Evolutionary conservation across 768 basidiomycete genomes (phyloP), one percentile per base, ranked within the genome.

Genomic region (Stropharia rugosoannulata): DNA sequence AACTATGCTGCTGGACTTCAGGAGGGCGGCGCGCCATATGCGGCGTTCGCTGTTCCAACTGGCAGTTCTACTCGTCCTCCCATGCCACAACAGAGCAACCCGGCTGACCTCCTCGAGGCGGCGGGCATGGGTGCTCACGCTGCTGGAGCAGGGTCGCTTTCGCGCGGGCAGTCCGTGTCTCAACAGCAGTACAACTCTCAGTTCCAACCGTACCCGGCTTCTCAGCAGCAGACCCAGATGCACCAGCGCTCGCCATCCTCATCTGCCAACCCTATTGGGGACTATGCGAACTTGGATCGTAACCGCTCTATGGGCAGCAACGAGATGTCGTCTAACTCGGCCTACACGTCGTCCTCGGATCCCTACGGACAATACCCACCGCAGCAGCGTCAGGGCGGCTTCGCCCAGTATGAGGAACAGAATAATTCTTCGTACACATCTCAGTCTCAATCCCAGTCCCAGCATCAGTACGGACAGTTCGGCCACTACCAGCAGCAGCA

Each of bases 21-120:
- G 32, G 75, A 78, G 5, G 75, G 75, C 0, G 53, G 66, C 0
- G 58, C 69, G 13, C 76, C 76, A 3, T 78, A 78, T 49, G 64
- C 75, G 10, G 74, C 73, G 3, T 75, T 78, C 42, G 73, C 72
- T 1, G 70, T 62, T 9, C 70, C 70, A 5, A 39, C 42, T 12
- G 40, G 48, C 18, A 11, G 22, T n/a, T 18, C 19, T 5, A 35
- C 22, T 19, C 47, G 45, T 1, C 22, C 22, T 4, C 22, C 22
- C 2, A 22, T 22, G 22, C 38, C 42, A 10, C n/a, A 22, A 5
- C 58, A 60, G 51, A 43, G 49, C 5, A 64, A 57, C 16, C 46
- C 55, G 45, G 22, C 22, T 22, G 68, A 66, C 18, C 46, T 69
- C 19, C 49, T 68, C 10, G 67, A 68, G 51, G 65, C 68, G 2